Evolutionary conservation across 441 rosid genomes (phyloP).

Genomic region (Bocquillonia castaneifolia): DNA sequence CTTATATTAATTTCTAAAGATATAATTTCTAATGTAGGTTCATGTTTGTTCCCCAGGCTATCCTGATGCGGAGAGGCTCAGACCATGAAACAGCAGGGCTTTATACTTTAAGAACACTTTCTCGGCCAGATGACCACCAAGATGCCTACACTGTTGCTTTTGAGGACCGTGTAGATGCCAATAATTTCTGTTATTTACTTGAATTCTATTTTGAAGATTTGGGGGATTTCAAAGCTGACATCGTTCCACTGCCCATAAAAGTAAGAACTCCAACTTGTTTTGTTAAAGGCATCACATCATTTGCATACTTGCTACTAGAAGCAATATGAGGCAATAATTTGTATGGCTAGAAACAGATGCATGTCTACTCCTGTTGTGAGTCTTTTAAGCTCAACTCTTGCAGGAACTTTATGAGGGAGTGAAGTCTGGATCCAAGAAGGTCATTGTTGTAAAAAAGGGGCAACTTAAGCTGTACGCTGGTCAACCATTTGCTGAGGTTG

Average conservation of each 20-base stretch:
- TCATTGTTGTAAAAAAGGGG: slow-evolving; percentile 63
- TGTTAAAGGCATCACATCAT: not conserved
- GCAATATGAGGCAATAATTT: not conserved
- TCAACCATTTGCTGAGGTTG: slow-evolving; percentile 68
- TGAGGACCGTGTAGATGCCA: slow-evolving; percentile 74
- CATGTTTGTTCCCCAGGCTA: slow-evolving; percentile 46
- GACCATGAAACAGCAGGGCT: slow-evolving; percentile 49
- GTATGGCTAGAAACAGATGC: not conserved
- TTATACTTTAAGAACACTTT: slow-evolving; percentile 38
- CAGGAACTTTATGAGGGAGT: slow-evolving; percentile 58
- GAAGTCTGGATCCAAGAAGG: slow-evolving; percentile 40
- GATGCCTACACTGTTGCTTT: slow-evolving; percentile 50
- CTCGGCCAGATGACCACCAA: slow-evolving; percentile 26
- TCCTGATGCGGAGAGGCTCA: slow-evolving; percentile 56
- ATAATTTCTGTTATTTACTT: slow-evolving; percentile 64
- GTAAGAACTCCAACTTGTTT: slow-evolving; percentile 36
- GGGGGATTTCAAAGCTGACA: slow-evolving; percentile 51
- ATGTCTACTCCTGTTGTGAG: not conserved
- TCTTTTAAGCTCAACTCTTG: slow-evolving; percentile 18
- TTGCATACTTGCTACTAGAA: slow-evolving; percentile 3
- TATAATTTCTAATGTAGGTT: slow-evolving; percentile 2
- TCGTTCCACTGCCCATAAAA: slow-evolving; percentile 54
- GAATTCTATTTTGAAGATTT: slow-evolving; percentile 64
- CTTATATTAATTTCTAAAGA: not conserved
- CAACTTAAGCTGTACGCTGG: slow-evolving; percentile 75